Conservation (phyloP, 1,284 basidiomycete species). For the Cryptococcus sp. region DNA sequence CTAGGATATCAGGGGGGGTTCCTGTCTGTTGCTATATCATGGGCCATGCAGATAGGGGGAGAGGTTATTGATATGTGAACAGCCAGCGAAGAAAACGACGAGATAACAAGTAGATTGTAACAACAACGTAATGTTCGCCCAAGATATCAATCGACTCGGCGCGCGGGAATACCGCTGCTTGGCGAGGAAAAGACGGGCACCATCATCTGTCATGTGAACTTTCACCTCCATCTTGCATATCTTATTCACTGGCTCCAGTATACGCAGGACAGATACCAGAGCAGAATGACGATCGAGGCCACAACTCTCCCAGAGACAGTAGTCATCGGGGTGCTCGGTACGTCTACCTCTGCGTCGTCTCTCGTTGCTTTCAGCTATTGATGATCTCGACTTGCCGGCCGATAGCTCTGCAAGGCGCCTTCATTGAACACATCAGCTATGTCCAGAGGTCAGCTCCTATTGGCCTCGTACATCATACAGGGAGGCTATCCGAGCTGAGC, state of each 20-base stretch:
- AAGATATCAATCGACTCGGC: too few relatives aligned
- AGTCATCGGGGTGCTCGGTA: constrained; percentile 36
- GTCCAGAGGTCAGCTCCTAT: constrained; percentile 36
- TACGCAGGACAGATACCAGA: too few relatives aligned
- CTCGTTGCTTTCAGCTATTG: not conserved
- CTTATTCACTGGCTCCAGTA: not conserved
- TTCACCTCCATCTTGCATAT: not conserved
- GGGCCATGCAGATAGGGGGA: too few relatives aligned
- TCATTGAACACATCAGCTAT: constrained; percentile 69
- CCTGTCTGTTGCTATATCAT: too few relatives aligned
- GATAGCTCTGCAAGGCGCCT: constrained; percentile 87
- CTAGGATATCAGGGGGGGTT: too few relatives aligned
- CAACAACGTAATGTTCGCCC: too few relatives aligned
- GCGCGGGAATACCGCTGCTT: too few relatives aligned
- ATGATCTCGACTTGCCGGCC: constrained; percentile 21
- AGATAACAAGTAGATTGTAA: too few relatives aligned
- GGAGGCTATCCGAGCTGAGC: too few relatives aligned
- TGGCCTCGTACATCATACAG: not conserved
- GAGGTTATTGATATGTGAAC: too few relatives aligned
- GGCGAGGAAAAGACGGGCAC: too few relatives aligned
- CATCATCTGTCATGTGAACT: not conserved
- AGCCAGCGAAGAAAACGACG: too few relatives aligned
- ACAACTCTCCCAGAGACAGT: constrained; percentile 13
- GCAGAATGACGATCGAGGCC: constrained; percentile 12
- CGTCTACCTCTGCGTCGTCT: constrained; percentile 2